Conservation (phyloP, 768 basidiomycete species). For the Hericium rajendrae region DNA sequence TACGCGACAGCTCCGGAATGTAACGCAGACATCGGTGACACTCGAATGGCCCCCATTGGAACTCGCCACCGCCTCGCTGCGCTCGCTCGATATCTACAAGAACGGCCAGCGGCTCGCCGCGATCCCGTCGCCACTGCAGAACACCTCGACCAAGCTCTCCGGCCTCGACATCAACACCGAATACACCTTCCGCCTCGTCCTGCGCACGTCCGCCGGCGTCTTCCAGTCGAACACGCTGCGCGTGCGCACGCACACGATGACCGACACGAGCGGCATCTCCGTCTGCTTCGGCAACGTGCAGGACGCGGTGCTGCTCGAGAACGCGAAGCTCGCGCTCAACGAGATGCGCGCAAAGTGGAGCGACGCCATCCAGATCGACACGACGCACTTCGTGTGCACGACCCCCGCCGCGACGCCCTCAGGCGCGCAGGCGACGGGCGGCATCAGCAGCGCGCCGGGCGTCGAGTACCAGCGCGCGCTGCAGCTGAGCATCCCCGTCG, state of each 20-base stretch:
- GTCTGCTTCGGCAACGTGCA: constrained; percentile 92
- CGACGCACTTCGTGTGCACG: constrained; percentile 96
- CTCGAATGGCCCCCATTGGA: constrained; percentile 88
- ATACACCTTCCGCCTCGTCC: constrained; percentile 89
- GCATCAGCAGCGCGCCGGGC: constrained; percentile 49
- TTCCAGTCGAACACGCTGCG: constrained; percentile 78
- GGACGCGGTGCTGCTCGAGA: constrained; percentile 65
- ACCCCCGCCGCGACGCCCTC: constrained; percentile 64
- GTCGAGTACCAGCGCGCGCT: constrained; percentile 93
- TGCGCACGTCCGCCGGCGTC: constrained; percentile 88
- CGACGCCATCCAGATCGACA: constrained; percentile 93
- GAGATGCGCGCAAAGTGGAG: constrained; percentile 89
- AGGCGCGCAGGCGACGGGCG: constrained; percentile 48
- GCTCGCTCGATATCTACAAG: constrained; percentile 87
- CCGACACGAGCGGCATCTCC: constrained; percentile 87
- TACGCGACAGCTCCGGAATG: constrained; percentile 62
- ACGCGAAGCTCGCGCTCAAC: constrained; percentile 68
- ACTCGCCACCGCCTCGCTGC: constrained; percentile 77
- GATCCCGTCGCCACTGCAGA: constrained; percentile 73
- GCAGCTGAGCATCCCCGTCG: constrained; percentile 88
- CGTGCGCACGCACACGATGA: constrained; percentile 88
- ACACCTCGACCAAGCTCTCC: constrained; percentile 83
- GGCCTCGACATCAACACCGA: constrained; percentile 74
- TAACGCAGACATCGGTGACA: constrained; percentile 94
- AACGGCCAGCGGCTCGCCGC: constrained; percentile 82